phyloP scores from a whole-genome alignment of 805 yeast genomes.

The Lachancea fermentati region DNA sequence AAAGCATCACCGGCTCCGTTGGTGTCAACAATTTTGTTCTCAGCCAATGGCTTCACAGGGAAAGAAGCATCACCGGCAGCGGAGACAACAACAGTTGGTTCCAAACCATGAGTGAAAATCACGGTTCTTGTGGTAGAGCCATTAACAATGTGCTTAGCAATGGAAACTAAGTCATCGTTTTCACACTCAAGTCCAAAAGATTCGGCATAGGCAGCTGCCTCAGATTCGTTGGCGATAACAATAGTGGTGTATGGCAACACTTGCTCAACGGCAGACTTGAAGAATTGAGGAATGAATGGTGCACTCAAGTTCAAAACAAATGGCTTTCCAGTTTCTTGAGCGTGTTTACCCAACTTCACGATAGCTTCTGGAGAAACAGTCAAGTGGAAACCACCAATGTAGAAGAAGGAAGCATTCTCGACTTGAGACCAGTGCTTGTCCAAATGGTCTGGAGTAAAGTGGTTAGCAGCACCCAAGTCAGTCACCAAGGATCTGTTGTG shows the following conservation, averaged over 20 bases:
- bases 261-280: slow-evolving; percentile 82
- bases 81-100: slow-evolving; percentile 76
- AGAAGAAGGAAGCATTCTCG: slow-evolving; percentile 72
- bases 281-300: slow-evolving; percentile 93
- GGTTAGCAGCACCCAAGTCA: slow-evolving; percentile 97
- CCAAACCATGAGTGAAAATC: slow-evolving; percentile 91
- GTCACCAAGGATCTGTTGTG: slow-evolving; percentile 89
- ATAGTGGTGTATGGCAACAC: slow-evolving; percentile 83
- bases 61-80: slow-evolving; percentile 45
- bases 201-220: slow-evolving; percentile 91
- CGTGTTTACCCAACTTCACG: slow-evolving; percentile 82
- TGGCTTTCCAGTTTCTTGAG: slow-evolving; percentile 72
- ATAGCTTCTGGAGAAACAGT: slow-evolving; percentile 97
- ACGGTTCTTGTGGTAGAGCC: slow-evolving; percentile 77
- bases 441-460: slow-evolving; percentile 84
- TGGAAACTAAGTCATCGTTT: slow-evolving; percentile 55
- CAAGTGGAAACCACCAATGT: slow-evolving; percentile 98
- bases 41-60: slow-evolving; percentile 68
- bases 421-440: slow-evolving; percentile 82
- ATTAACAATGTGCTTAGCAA: slow-evolving; percentile 65
- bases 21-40: slow-evolving; percentile 74
- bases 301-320: slow-evolving; percentile 88
- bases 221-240: slow-evolving; percentile 93
- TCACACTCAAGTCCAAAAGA: slow-evolving; percentile 55
- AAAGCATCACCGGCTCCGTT: slow-evolving; percentile 99